Conservation (phyloP, 164 flowering plant species). For the Liquidambar formosana region DNA sequence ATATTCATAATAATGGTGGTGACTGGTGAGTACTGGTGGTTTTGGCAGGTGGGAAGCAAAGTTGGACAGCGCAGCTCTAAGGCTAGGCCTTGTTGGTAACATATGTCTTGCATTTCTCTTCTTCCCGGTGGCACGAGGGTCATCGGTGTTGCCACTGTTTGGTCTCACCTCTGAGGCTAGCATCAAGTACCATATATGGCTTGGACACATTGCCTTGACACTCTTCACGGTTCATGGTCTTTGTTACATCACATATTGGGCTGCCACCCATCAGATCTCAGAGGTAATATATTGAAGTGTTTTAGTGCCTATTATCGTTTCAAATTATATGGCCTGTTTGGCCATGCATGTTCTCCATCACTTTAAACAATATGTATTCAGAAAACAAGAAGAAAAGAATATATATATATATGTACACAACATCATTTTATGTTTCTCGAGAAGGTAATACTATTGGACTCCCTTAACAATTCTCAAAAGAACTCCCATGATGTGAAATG, state of each 20-base stretch:
- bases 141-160: constrained; percentile 63
- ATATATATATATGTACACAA: too few species aligned
- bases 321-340: too few species aligned
- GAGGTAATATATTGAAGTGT: constrained; percentile 44
- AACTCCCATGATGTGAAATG: too few species aligned
- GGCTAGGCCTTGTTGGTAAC: constrained; percentile 70
- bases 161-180: constrained; percentile 70
- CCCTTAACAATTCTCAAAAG: too few species aligned
- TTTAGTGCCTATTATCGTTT: too few species aligned
- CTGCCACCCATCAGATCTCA: constrained; percentile 25
- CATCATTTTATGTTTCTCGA: too few species aligned
- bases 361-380: too few species aligned
- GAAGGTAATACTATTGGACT: too few species aligned
- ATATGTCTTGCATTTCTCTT: constrained; percentile 62
- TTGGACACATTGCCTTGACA: constrained; percentile 66
- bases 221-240: constrained; percentile 69
- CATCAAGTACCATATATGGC: constrained; percentile 87
- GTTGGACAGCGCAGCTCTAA: constrained; percentile 36
- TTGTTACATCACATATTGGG: constrained; percentile 55
- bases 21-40: too few species aligned
- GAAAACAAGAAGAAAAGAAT: too few species aligned
- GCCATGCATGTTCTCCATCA: too few species aligned
- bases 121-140: constrained; percentile 75
- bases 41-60: constrained; percentile 60
- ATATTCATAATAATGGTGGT: too few species aligned